Conservation (phyloP, 1,284 basidiomycete species). For the Apiotrichum akiyoshidainum region DNA sequence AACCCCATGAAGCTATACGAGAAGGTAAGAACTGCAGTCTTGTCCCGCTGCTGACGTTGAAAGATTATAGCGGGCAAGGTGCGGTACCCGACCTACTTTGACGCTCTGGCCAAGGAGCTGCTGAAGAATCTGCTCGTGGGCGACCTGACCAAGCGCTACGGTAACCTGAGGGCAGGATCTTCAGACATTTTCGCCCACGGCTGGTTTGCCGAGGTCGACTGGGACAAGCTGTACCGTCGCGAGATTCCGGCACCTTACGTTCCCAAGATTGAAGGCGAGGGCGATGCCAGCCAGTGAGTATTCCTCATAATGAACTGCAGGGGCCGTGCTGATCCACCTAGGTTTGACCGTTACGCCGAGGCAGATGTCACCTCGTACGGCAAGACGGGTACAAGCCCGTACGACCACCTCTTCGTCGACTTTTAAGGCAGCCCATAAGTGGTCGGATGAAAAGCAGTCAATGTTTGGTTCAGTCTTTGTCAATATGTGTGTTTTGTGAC, state of each 20-base stretch:
- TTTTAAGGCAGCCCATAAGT: slow-evolving; percentile 28
- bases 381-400: slow-evolving; percentile 47
- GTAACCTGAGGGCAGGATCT: slow-evolving; percentile 87
- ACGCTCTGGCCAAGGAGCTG: slow-evolving; percentile 76
- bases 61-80: slow-evolving; percentile 65
- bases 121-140: slow-evolving; percentile 85
- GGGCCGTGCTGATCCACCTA: slow-evolving; percentile 15
- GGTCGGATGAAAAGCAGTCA: background rate
- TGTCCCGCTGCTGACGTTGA: background rate
- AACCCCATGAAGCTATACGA: slow-evolving; percentile 80
- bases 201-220: slow-evolving; percentile 98
- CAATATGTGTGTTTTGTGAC: too few relatives aligned
- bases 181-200: slow-evolving; percentile 91
- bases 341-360: slow-evolving; percentile 53
- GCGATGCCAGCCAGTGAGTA: slow-evolving; percentile 85
- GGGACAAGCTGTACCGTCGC: slow-evolving; percentile 75
- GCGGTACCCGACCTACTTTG: slow-evolving; percentile 84
- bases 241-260: slow-evolving; percentile 97
- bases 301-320: background rate
- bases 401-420: slow-evolving; percentile 51
- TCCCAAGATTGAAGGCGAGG: slow-evolving; percentile 77
- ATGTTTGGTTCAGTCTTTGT: too few relatives aligned
- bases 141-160: slow-evolving; percentile 86
- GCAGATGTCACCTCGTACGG: slow-evolving; percentile 52
- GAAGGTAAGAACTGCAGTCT: slow-evolving; percentile 65